Conservation (phyloP, 495 filamentous ascomycete genomes). For the Stereocaulon alpinum region DNA sequence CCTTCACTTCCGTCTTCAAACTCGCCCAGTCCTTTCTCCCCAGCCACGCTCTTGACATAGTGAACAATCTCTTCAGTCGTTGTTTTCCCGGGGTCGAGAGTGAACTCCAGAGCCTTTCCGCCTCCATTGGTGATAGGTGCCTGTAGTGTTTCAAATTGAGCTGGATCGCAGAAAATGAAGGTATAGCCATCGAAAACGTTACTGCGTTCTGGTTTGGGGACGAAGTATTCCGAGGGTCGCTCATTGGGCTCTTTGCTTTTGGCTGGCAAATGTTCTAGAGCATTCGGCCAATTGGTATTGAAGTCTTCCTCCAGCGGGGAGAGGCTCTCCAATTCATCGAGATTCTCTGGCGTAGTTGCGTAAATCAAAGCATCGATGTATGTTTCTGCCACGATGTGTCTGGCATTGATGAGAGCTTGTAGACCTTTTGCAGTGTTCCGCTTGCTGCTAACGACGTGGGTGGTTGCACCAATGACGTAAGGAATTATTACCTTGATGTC, state of each 20-base stretch:
- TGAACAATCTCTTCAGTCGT: slow-evolving; percentile 64
- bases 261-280: slow-evolving; percentile 59
- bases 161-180: slow-evolving; percentile 72
- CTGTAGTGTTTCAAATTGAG: slow-evolving; percentile 69
- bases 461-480: slow-evolving; percentile 61
- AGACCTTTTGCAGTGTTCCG: slow-evolving; percentile 79
- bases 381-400: slow-evolving; percentile 65
- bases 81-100: slow-evolving; percentile 53
- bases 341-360: slow-evolving; percentile 46
- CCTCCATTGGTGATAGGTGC: slow-evolving; percentile 64
- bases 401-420: slow-evolving; percentile 78
- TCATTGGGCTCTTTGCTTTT: slow-evolving; percentile 62
- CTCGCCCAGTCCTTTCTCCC: slow-evolving; percentile 55
- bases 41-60: slow-evolving; percentile 65
- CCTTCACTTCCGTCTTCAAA: slow-evolving; percentile 51
- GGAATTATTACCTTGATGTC: slow-evolving; percentile 76
- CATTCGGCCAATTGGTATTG: slow-evolving; percentile 68
- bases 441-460: slow-evolving; percentile 81
- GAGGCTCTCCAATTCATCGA: slow-evolving; percentile 41
- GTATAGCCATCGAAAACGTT: slow-evolving; percentile 79
- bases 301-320: slow-evolving; percentile 77
- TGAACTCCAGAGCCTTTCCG: slow-evolving; percentile 67
- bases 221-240: slow-evolving; percentile 52
- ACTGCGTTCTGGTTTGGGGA: slow-evolving; percentile 52
- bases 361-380: slow-evolving; percentile 66